phyloP scores from a whole-genome alignment of 2,329 filamentous ascomycete genomes.

The Monilinia aucupariae region DNA sequence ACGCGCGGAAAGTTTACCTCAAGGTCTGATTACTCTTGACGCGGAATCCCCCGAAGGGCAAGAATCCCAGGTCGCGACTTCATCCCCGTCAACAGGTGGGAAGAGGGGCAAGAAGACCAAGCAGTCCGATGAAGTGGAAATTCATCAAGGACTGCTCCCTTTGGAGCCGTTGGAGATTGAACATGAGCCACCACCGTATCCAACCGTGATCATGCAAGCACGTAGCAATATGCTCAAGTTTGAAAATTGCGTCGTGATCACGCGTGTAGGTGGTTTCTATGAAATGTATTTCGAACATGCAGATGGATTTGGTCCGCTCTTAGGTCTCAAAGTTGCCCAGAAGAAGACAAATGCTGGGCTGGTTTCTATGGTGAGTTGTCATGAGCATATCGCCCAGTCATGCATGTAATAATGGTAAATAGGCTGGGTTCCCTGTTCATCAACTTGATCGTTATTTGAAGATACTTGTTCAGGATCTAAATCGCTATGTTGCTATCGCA shows the following conservation, averaged over 20 bases:
- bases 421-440: slow-evolving; percentile 90
- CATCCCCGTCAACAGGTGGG: not conserved
- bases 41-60: not conserved
- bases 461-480: slow-evolving; percentile 82
- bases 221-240: slow-evolving; percentile 86
- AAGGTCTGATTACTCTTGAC: slow-evolving; percentile 13
- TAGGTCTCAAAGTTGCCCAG: slow-evolving; percentile 80
- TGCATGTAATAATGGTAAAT: slow-evolving; percentile 7
- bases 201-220: slow-evolving; percentile 83
- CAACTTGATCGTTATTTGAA: slow-evolving; percentile 92
- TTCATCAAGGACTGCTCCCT: slow-evolving; percentile 48
- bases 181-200: slow-evolving; percentile 56
- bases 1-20: slow-evolving; percentile 1
- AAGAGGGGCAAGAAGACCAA: not conserved
- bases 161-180: slow-evolving; percentile 36
- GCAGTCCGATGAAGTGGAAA: slow-evolving; percentile 35
- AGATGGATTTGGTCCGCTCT: slow-evolving; percentile 75
- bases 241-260: slow-evolving; percentile 83
- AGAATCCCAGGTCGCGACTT: not conserved
- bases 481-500: slow-evolving; percentile 86
- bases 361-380: slow-evolving; percentile 69
- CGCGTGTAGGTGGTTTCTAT: slow-evolving; percentile 91
- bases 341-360: slow-evolving; percentile 74
- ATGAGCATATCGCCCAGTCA: not conserved
- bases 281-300: slow-evolving; percentile 97